Conservation (phyloP, 2,329 filamentous ascomycete genomes). For the Leptodontidium sp. region DNA sequence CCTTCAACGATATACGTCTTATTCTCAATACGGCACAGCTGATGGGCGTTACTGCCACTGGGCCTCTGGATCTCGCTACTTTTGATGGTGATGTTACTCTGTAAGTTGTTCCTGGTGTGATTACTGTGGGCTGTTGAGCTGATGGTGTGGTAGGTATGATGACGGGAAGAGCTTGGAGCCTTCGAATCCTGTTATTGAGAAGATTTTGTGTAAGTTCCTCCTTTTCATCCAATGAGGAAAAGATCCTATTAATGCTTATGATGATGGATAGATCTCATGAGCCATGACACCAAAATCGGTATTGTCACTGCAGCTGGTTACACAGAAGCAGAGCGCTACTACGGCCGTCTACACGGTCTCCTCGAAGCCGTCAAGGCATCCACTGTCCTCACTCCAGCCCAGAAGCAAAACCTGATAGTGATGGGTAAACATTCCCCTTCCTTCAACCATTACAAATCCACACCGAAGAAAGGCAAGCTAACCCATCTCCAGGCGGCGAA, state of each 20-base stretch:
- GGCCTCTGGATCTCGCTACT: slow-evolving; percentile 83
- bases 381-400: slow-evolving; percentile 64
- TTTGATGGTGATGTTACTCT: slow-evolving; percentile 98
- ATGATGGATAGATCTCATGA: slow-evolving; percentile 66
- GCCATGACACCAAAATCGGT: slow-evolving; percentile 81
- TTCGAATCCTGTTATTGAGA: slow-evolving; percentile 78
- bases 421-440: slow-evolving; percentile 62
- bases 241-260: background rate
- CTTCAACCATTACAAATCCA: background rate
- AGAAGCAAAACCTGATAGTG: slow-evolving; percentile 84
- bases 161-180: slow-evolving; percentile 83
- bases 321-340: slow-evolving; percentile 86
- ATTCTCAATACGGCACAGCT: slow-evolving; percentile 95
- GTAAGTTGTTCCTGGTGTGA: slow-evolving; percentile 55
- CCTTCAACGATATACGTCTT: slow-evolving; percentile 94
- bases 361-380: slow-evolving; percentile 77
- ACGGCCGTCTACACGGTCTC: slow-evolving; percentile 84
- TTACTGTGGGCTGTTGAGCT: slow-evolving; percentile 71
- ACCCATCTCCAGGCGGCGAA: slow-evolving; percentile 69
- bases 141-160: slow-evolving; percentile 59
- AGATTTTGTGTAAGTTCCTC: slow-evolving; percentile 53
- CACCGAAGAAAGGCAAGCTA: background rate
- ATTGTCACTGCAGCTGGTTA: slow-evolving; percentile 98
- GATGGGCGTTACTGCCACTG: slow-evolving; percentile 82
- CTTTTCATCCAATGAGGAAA: background rate